phyloP scores from a whole-genome alignment of 2,329 filamentous ascomycete species.

The Penicillium sp. region DNA sequence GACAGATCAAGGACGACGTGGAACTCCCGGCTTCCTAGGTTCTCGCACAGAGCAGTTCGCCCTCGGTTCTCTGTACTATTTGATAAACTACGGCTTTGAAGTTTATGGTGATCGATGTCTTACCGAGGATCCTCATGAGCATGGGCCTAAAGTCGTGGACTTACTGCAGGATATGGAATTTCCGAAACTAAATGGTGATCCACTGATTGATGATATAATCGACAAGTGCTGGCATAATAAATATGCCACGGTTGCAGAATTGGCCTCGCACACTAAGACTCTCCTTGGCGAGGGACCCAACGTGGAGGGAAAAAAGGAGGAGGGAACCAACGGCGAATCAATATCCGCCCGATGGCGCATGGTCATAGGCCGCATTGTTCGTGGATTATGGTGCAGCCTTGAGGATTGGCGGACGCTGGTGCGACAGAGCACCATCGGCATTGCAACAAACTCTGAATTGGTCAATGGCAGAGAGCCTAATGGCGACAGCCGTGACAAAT shows the following conservation, averaged over 20 bases:
- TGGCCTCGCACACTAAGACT: slow-evolving; percentile 20
- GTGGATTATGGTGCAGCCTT: no score
- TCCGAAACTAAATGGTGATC: slow-evolving; percentile 25
- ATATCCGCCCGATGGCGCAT: neutral
- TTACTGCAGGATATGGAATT: slow-evolving; percentile 28
- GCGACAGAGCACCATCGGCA: no score
- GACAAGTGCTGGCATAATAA: slow-evolving; percentile 24
- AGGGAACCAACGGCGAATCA: slow-evolving; percentile 1
- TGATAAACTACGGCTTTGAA: slow-evolving; percentile 34
- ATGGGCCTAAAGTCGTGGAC: slow-evolving; percentile 23
- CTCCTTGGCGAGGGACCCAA: slow-evolving; percentile 1
- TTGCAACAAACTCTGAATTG: no score
- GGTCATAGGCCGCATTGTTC: neutral
- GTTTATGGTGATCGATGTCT: slow-evolving; percentile 31
- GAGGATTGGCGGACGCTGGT: no score
- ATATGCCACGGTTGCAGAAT: slow-evolving; percentile 19
- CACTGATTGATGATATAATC: slow-evolving; percentile 28
- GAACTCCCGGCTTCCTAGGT: slow-evolving; percentile 25
- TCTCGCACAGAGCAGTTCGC: slow-evolving; percentile 35
- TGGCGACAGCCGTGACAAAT: neutral
- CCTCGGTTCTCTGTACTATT: slow-evolving; percentile 33
- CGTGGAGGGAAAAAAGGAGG: no score
- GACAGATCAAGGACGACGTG: slow-evolving; percentile 19
- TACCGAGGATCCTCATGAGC: slow-evolving; percentile 24
- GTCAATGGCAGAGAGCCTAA: no score